Percentiles rank a stretch among this genome's conserved stretches.
These are phyloP conservation scores for Mycena olivaceomarginata DNA, from an alignment of 768 basidiomycete species.

Conservation along the genomic window DNA sequence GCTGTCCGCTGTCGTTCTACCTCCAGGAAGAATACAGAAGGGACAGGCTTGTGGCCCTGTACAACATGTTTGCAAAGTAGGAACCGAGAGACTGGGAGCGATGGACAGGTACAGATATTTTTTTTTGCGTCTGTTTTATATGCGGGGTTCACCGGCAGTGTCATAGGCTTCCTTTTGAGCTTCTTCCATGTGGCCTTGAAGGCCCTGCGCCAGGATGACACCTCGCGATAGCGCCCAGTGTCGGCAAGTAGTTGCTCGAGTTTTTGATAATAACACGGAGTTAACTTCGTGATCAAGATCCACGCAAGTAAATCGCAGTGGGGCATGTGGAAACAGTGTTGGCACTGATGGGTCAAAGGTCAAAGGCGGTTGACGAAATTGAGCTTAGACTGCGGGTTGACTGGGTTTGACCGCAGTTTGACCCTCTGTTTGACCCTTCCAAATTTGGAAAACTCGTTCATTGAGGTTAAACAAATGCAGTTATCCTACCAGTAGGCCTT, in stretches of 20 bases:
- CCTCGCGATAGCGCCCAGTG: constrained; percentile 48
- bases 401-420: no score
- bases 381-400: no score
- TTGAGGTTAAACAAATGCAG: no score
- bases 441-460: no score
- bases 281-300: constrained; percentile 55
- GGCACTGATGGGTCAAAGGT: no score
- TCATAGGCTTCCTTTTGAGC: constrained; percentile 44
- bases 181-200: constrained; percentile 50
- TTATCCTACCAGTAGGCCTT: no score
- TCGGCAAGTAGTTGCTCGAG: constrained; percentile 44
- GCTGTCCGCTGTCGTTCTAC: constrained; percentile 43
- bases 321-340: no score
- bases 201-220: constrained; percentile 49
- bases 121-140: constrained; percentile 46
- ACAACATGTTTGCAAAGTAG: constrained; percentile 54
- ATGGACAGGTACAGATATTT: constrained; percentile 50
- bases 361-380: no score
- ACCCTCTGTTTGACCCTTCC: no score
- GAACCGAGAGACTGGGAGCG: constrained; percentile 47
- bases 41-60: constrained; percentile 45
- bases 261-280: constrained; percentile 51
- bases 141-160: constrained; percentile 48
- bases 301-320: constrained; percentile 55
- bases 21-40: constrained; percentile 49